phyloP scores from a whole-genome alignment of 1,139 yeast genomes.

The Blastobotrys illinoisensis region DNA sequence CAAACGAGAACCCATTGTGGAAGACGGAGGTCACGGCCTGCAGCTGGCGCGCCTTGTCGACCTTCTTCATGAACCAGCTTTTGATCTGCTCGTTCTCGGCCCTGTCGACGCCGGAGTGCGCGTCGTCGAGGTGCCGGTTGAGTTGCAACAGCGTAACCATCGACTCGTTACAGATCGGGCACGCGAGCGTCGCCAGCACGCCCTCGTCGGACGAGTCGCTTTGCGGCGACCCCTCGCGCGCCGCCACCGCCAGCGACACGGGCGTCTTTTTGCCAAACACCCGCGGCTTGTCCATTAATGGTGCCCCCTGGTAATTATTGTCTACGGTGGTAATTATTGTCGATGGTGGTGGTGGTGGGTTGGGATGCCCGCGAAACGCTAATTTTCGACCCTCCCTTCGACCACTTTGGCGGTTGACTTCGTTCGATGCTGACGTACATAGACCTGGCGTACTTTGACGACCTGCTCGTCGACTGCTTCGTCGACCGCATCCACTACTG shows the following conservation, averaged over 20 bases:
- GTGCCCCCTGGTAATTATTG: neutral
- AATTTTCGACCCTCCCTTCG: too few species aligned
- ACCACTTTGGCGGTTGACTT: neutral
- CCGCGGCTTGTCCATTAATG: neutral
- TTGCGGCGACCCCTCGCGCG: constrained; percentile 1
- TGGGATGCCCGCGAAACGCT: too few species aligned
- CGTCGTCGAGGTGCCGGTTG: constrained; percentile 68
- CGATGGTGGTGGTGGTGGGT: too few species aligned
- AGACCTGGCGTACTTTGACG: constrained; percentile 51
- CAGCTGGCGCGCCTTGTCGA: constrained; percentile 27
- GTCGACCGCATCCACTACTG: constrained; percentile 35
- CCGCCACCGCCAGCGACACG: neutral
- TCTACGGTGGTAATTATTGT: too few species aligned
- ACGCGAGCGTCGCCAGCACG: constrained; percentile 28
- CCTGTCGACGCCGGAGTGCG: constrained; percentile 42
- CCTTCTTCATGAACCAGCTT: constrained; percentile 36
- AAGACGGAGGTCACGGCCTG: constrained; percentile 27
- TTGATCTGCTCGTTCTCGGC: constrained; percentile 34
- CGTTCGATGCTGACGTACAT: constrained; percentile 18
- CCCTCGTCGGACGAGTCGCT: constrained; percentile 8
- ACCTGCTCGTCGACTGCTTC: constrained; percentile 35
- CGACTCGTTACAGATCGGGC: constrained; percentile 68
- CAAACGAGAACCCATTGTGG: constrained; percentile 31
- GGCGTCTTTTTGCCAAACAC: constrained; percentile 5
- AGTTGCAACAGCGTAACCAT: constrained; percentile 55